Percentiles rank a stretch among this genome's conserved stretches.
phyloP scores from a whole-genome alignment of 768 basidiomycete genomes.

The Suillus clintonianus region DNA sequence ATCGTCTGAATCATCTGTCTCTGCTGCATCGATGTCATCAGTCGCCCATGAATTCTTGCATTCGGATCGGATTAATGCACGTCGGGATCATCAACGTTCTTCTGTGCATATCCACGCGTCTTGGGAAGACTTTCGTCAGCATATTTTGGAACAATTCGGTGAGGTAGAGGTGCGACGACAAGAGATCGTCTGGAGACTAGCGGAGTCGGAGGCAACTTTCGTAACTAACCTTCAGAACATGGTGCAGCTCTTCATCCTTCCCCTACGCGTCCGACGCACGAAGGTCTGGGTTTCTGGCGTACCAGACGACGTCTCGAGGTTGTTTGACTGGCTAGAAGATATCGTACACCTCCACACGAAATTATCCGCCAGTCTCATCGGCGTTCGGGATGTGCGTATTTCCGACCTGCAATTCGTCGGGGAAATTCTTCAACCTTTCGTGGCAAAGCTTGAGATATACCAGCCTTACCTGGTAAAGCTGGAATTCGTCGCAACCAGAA shows the following conservation, averaged over 20 bases:
- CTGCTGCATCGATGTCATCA: constrained; percentile 14
- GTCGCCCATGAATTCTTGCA: constrained; percentile 29
- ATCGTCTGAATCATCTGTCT: constrained; percentile 13
- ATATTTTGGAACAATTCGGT: constrained; percentile 38
- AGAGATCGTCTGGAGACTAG: constrained; percentile 67
- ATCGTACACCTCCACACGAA: constrained; percentile 77
- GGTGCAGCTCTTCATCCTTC: constrained; percentile 72
- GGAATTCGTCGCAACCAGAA: constrained; percentile 54
- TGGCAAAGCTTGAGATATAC: constrained; percentile 75
- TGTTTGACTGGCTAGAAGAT: constrained; percentile 90
- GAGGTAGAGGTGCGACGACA: constrained; percentile 60
- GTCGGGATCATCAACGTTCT: constrained; percentile 13
- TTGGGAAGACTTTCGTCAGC: constrained; percentile 23
- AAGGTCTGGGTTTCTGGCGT: constrained; percentile 82
- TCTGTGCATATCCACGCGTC: constrained; percentile 9
- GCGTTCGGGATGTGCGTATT: constrained; percentile 41
- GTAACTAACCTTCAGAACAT: constrained; percentile 66
- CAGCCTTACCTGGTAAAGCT: constrained; percentile 84
- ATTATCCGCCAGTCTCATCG: constrained; percentile 52
- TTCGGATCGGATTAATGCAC: constrained; percentile 13
- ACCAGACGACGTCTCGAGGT: constrained; percentile 63
- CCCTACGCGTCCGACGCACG: constrained; percentile 70
- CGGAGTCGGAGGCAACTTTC: constrained; percentile 68
- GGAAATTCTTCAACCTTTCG: constrained; percentile 57
- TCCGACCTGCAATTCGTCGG: constrained; percentile 56